Conservation (phyloP, 2,329 filamentous ascomycete species). For the Rhynchosporium graminicola region DNA sequence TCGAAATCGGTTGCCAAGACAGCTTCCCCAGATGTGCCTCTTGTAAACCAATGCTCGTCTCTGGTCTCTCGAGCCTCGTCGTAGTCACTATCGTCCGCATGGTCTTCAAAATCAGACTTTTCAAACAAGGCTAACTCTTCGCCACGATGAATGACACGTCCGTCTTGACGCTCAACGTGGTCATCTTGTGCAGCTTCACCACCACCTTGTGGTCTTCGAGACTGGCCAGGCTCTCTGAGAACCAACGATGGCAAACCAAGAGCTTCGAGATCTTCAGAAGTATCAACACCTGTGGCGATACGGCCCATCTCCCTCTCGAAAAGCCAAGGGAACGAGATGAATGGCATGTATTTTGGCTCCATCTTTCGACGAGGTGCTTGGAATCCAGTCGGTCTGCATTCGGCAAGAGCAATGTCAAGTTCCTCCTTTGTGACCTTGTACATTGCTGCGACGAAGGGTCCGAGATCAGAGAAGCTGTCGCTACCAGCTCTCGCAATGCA, state of each 20-base stretch:
- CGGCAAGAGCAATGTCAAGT: conserved; percentile 58
- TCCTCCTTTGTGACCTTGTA: conserved; percentile 80
- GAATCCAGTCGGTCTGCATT: conserved; percentile 47
- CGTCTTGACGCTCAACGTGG: conserved; percentile 37
- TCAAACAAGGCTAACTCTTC: conserved; percentile 40
- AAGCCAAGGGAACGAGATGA: conserved; percentile 95
- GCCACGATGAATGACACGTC: conserved; percentile 38
- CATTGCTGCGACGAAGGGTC: conserved; percentile 80
- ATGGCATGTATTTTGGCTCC: conserved; percentile 61
- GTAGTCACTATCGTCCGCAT: conserved; percentile 23
- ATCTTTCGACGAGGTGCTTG: conserved; percentile 43
- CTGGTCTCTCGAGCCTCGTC: conserved; percentile 21
- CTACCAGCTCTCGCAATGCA: conserved; percentile 68
- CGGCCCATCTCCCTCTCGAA: conserved; percentile 72
- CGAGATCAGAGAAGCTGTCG: conserved; percentile 58
- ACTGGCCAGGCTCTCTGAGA: conserved; percentile 23
- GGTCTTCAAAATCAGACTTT: conserved; percentile 29
- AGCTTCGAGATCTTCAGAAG: conserved; percentile 30
- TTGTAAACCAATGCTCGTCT: conserved; percentile 19
- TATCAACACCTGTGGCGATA: conserved; percentile 55
- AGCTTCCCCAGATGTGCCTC: conserved; percentile 22
- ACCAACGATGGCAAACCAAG: conserved; percentile 26
- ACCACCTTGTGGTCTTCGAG: conserved; percentile 16
- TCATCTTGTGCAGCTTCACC: conserved; percentile 28
- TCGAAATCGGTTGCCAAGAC: conserved; percentile 27